These are phyloP conservation scores for Kitagawia praeruptora DNA, from an alignment of 129 eudicot species.

Conservation along the genomic window DNA sequence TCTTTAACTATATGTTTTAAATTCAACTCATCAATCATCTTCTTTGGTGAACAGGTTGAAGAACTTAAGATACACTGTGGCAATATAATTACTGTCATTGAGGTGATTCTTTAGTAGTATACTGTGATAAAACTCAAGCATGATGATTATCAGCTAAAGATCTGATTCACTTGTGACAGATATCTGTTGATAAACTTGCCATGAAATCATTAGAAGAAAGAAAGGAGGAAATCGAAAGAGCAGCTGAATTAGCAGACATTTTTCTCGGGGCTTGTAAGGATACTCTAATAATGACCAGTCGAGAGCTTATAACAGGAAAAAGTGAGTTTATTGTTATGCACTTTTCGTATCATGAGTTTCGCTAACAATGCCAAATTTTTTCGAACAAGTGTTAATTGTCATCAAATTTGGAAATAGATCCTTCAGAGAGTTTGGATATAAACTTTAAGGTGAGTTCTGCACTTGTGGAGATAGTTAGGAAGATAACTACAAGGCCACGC, in stretches of 20 bases:
- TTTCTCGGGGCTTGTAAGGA: conserved; percentile 60
- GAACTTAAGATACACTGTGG: conserved; percentile 65
- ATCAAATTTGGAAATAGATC: conserved; percentile 44
- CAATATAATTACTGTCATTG: conserved; percentile 48
- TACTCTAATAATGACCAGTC: conserved; percentile 85
- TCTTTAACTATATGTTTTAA: conserved; percentile 4
- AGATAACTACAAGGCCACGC: conserved; percentile 75
- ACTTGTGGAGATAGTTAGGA: conserved; percentile 84
- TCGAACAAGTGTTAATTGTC: conserved; percentile 16
- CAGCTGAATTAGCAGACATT: conserved; percentile 82
- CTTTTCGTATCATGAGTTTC: not conserved
- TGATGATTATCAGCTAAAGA: not conserved
- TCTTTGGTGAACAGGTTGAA: conserved; percentile 50
- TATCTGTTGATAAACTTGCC: conserved; percentile 84
- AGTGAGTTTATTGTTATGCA: conserved; percentile 36
- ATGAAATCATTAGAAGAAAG: conserved; percentile 81
- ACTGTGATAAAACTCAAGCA: not conserved
- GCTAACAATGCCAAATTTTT: not conserved
- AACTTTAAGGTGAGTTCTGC: conserved; percentile 96
- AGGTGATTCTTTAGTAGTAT: conserved; percentile 44
- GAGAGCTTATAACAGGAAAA: conserved; percentile 80
- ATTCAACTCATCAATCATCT: not conserved
- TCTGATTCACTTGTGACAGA: conserved; percentile 27
- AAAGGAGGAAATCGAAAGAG: conserved; percentile 67
- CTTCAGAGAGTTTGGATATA: conserved; percentile 89